These are phyloP conservation scores for Termitomyces sp. DNA, from an alignment of 1,284 basidiomycete species.

Conservation along the genomic window DNA sequence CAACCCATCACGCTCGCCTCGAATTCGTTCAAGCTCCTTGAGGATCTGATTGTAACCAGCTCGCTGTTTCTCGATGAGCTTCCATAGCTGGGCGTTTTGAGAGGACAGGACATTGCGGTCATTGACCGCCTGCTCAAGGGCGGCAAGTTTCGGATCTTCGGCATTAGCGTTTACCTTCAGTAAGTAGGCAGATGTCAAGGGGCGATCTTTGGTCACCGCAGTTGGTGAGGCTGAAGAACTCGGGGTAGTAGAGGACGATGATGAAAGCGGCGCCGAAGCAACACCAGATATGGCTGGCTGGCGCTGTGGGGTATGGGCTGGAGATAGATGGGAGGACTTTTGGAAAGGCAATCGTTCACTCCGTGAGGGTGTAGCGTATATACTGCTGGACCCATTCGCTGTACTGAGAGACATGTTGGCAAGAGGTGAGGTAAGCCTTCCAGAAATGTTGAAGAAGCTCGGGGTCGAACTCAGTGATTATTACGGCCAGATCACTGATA, in stretches of 20 bases:
- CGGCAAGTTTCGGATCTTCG: constrained; percentile 54
- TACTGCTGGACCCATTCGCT: constrained; percentile 19
- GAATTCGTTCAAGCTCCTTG: constrained; percentile 77
- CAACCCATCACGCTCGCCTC: constrained; percentile 72
- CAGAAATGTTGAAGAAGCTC: constrained; percentile 10
- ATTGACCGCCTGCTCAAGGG: constrained; percentile 66
- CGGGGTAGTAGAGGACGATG: constrained; percentile 22
- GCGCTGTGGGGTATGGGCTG: constrained; percentile 21
- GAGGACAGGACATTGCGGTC: constrained; percentile 75
- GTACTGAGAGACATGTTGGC: constrained; percentile 17
- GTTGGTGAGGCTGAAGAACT: constrained; percentile 9
- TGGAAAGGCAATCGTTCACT: constrained; percentile 31
- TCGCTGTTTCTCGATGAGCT: constrained; percentile 85
- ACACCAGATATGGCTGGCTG: constrained; percentile 22
- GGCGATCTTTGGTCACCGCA: constrained; percentile 19
- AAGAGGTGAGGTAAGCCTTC: constrained; percentile 7
- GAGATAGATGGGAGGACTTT: constrained; percentile 27
- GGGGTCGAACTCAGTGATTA: constrained; percentile 9
- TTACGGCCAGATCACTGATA: constrained; percentile 8
- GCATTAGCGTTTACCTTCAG: constrained; percentile 47
- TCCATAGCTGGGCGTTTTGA: constrained; percentile 89
- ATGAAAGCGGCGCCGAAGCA: constrained; percentile 20
- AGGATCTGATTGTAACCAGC: constrained; percentile 65
- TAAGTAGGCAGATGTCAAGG: constrained; percentile 49
- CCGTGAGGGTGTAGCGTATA: constrained; percentile 18